phyloP scores from a whole-genome alignment of 208 protist species.

The Trypanosoma vivax region DNA sequence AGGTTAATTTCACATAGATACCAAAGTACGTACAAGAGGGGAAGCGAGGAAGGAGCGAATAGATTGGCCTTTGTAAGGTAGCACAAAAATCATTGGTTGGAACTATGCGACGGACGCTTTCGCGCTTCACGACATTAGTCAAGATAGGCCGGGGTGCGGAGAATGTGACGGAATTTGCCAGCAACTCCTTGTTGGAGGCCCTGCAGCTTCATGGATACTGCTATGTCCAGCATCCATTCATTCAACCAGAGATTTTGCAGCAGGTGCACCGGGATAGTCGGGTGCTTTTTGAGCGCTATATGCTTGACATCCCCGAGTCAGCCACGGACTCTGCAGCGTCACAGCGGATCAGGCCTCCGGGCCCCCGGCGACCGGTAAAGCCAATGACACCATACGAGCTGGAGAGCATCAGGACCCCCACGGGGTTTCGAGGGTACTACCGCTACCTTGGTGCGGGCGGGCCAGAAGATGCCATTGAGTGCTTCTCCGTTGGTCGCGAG shows the following conservation, averaged over 20 bases:
- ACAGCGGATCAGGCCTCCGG: background rate
- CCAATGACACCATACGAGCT: constrained; percentile 63
- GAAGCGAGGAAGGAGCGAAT: background rate
- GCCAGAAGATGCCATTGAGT: constrained; percentile 81
- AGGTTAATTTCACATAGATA: background rate
- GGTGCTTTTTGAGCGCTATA: constrained; percentile 82
- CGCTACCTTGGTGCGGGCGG: constrained; percentile 80
- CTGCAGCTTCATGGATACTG: constrained; percentile 85
- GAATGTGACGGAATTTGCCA: constrained; percentile 75
- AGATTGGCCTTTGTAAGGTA: background rate
- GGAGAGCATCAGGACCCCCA: constrained; percentile 59
- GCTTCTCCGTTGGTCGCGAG: constrained; percentile 81
- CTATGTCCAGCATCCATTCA: constrained; percentile 86
- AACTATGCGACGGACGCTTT: constrained; percentile 40
- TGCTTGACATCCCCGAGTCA: constrained; percentile 32
- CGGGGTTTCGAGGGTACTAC: constrained; percentile 80
- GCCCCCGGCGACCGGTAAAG: constrained; percentile 5
- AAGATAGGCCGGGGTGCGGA: constrained; percentile 68
- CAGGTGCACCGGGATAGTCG: constrained; percentile 82
- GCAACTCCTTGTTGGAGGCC: constrained; percentile 78
- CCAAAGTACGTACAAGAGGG: background rate
- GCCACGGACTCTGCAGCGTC: constrained; percentile 9
- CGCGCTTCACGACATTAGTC: constrained; percentile 55
- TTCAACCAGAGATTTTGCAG: constrained; percentile 75
- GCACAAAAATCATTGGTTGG: background rate